Conservation (phyloP, 1,284 basidiomycete species). For the Fomitopsis betulina region DNA sequence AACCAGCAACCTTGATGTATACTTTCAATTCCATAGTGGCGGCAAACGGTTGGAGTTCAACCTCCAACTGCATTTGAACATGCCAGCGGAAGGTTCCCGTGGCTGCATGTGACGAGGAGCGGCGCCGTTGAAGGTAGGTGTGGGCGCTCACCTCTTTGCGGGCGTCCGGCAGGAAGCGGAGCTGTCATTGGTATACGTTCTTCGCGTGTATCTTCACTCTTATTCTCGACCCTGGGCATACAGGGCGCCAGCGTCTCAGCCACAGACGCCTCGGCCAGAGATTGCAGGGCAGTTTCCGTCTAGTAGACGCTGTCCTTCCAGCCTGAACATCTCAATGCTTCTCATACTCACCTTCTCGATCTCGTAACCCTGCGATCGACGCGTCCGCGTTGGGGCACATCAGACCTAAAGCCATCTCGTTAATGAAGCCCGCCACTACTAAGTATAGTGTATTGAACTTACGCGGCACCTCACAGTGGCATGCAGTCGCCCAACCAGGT, state of each 20-base stretch:
- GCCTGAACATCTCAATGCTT: not conserved
- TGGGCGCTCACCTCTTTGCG: not conserved
- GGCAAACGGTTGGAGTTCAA: not conserved
- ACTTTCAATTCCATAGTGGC: not conserved
- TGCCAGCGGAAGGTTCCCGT: not conserved
- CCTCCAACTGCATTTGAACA: not conserved
- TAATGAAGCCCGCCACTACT: not conserved
- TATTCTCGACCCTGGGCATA: not conserved
- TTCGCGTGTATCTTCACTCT: not conserved
- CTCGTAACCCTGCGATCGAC: not conserved
- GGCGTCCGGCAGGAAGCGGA: not conserved
- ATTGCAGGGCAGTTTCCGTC: not conserved
- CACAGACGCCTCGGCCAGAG: not conserved
- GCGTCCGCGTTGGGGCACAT: not conserved
- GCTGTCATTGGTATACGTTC: not conserved
- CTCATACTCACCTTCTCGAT: not conserved
- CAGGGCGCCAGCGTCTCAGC: not conserved
- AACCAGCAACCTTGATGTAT: no score
- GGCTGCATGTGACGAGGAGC: not conserved
- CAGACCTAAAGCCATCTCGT: not conserved
- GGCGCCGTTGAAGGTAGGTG: not conserved
- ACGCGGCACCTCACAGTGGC: not conserved
- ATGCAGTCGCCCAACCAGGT: not conserved
- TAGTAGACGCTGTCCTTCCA: not conserved
- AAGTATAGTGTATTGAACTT: not conserved